Conservation (phyloP, 306 rosid species). For the Trifolium repens region DNA sequence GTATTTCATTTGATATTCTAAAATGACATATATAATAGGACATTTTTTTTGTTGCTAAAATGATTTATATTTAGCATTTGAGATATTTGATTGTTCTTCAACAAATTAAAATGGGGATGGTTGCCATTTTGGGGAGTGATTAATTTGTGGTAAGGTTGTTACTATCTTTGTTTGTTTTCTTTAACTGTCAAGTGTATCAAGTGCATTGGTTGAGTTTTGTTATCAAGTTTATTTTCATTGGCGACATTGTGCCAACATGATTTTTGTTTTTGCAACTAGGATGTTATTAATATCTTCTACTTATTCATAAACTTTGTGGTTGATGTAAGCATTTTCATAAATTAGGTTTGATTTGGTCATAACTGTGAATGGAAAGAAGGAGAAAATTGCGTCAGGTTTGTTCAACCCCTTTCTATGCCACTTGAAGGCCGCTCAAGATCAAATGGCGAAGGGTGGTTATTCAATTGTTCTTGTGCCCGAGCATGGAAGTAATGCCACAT, state of each 20-base stretch:
- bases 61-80: conserved; percentile 9
- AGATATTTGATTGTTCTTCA: conserved; percentile 17
- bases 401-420: conserved; percentile 84
- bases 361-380: conserved; percentile 80
- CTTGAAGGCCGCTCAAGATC: conserved; percentile 90
- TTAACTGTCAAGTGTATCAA: not conserved
- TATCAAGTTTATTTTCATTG: conserved; percentile 27
- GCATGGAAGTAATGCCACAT: conserved; percentile 49
- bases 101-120: conserved; percentile 38
- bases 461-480: conserved; percentile 82
- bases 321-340: not conserved
- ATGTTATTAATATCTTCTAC: not conserved
- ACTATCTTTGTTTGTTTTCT: conserved; percentile 14
- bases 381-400: conserved; percentile 89
- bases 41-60: not conserved
- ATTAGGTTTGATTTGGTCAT: conserved; percentile 87
- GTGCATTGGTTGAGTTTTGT: conserved; percentile 18
- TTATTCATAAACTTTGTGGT: conserved; percentile 10
- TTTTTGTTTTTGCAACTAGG: conserved; percentile 1
- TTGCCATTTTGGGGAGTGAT: conserved; percentile 28
- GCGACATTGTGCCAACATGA: not conserved
- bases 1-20: not conserved
- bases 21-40: not conserved
- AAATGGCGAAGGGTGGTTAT: conserved; percentile 89
- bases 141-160: not conserved